phyloP scores from a whole-genome alignment of 192 early-diverging fungal genomes.

The Podila minutissima region DNA sequence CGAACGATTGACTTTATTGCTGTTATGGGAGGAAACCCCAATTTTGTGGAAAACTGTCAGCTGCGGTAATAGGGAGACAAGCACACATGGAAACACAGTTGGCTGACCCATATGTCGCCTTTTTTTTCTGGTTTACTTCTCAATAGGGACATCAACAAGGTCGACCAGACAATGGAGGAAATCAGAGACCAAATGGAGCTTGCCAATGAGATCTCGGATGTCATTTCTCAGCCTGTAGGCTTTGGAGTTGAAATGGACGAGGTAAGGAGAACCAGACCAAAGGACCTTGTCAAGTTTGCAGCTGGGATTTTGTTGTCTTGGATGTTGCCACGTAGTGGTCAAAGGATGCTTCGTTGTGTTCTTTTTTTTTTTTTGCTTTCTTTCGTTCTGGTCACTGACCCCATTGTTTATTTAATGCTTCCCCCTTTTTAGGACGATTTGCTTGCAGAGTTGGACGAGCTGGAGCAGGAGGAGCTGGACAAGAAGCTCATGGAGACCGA shows the following conservation, averaged over 20 bases:
- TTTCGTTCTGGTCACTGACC: background rate
- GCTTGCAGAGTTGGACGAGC: constrained; percentile 86
- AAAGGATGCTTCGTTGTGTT: background rate
- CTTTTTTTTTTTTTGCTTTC: constrained; percentile 6
- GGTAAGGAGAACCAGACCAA: constrained; percentile 31
- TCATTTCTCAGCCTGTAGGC: constrained; percentile 88
- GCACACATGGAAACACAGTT: background rate
- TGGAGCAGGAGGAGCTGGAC: constrained; percentile 95
- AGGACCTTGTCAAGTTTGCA: background rate
- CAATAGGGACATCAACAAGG: constrained; percentile 90
- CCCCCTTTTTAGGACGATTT: constrained; percentile 76
- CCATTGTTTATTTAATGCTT: background rate
- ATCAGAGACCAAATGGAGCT: constrained; percentile 98
- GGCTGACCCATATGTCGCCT: background rate
- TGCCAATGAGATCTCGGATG: constrained; percentile 93
- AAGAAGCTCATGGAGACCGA: constrained; percentile 82
- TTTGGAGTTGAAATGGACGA: constrained; percentile 94
- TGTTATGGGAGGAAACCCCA: background rate
- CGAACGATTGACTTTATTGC: background rate
- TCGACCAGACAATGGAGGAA: constrained; percentile 96
- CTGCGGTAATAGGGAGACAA: background rate
- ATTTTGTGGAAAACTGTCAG: background rate
- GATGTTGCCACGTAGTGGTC: background rate
- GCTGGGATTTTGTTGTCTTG: no score
- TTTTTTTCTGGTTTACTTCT: background rate